phyloP scores from a whole-genome alignment of 2,329 filamentous ascomycete genomes.

The Fusarium solani-melongenae region DNA sequence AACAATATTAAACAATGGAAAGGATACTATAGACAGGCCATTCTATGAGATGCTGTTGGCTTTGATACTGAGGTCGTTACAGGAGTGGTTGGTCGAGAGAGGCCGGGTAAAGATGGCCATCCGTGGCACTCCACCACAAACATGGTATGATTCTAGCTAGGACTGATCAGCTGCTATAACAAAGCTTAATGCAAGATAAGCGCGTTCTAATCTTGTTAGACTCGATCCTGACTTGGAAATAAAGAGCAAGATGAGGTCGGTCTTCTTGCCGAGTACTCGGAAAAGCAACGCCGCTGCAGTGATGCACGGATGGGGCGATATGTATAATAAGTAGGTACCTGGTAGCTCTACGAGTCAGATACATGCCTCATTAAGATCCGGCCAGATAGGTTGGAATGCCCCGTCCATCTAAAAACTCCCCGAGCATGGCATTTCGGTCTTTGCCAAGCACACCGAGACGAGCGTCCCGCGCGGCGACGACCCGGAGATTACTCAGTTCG shows the following conservation, averaged over 20 bases:
- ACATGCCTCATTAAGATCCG: not conserved
- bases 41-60: not conserved
- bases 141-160: not conserved
- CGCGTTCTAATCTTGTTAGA: not conserved
- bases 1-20: not conserved
- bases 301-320: not conserved
- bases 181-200: not conserved
- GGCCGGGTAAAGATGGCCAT: not conserved
- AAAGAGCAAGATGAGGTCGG: conserved; percentile 1
- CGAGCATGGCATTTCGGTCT: not conserved
- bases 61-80: not conserved
- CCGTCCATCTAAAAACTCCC: not conserved
- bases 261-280: conserved; percentile 23
- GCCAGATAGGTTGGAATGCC: not conserved
- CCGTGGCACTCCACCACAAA: not conserved
- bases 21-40: not conserved
- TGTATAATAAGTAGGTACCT: not conserved
- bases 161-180: not conserved
- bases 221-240: not conserved
- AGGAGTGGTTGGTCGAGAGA: not conserved
- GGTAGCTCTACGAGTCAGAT: not conserved
- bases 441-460: not conserved
- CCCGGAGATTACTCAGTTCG: conserved; percentile 36
- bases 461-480: not conserved
- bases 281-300: not conserved